Conservation (phyloP, 495 filamentous ascomycete genomes). For the Penicillium simplicissimum region DNA sequence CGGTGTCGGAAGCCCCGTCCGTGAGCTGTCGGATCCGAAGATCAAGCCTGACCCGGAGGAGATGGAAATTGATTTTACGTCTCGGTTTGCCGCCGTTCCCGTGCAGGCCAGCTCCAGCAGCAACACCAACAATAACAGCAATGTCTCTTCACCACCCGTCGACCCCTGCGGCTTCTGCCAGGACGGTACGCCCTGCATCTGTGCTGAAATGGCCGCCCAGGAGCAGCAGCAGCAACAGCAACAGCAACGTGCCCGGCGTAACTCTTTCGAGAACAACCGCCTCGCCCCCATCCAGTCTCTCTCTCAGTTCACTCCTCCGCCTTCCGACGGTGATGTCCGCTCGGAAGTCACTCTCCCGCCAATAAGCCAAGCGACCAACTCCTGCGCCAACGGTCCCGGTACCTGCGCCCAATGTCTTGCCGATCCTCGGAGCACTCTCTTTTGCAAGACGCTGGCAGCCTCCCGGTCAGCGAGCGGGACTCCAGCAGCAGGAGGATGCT, state of each 20-base stretch:
- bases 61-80: conserved; percentile 75
- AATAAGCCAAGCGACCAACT: conserved; percentile 46
- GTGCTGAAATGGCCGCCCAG: conserved; percentile 67
- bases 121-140: conserved; percentile 29
- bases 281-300: conserved; percentile 51
- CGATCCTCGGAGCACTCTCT: conserved; percentile 77
- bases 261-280: conserved; percentile 44
- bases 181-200: conserved; percentile 81
- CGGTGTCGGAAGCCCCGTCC: conserved; percentile 31
- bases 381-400: conserved; percentile 72
- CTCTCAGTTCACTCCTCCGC: conserved; percentile 67
- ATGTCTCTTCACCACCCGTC: conserved; percentile 42
- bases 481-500: conserved; percentile 50
- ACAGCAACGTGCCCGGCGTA: conserved; percentile 35
- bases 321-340: conserved; percentile 64
- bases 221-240: conserved; percentile 46
- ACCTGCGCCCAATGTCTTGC: conserved; percentile 77
- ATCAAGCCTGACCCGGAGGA: conserved; percentile 57
- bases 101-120: conserved; percentile 25
- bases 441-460: conserved; percentile 82
- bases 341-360: conserved; percentile 45
- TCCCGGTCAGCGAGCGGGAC: conserved; percentile 51
- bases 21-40: conserved; percentile 39
- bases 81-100: conserved; percentile 57
- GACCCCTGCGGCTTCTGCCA: conserved; percentile 88